Evolutionary conservation across 1,139 yeast genomes (phyloP).

Genomic region (Candida sp.): DNA sequence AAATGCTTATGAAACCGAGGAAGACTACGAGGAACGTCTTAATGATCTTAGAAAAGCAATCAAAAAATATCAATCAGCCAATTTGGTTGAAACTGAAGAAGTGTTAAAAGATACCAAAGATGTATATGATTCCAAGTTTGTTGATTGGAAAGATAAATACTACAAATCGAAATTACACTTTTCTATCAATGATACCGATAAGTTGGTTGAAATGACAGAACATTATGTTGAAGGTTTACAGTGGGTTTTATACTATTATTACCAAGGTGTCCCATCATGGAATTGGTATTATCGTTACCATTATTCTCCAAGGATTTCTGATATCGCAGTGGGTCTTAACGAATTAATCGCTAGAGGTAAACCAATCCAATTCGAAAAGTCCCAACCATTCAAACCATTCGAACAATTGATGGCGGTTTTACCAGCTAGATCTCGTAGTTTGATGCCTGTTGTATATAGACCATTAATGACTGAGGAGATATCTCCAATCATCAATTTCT

Average conservation of each 20-base stretch:
- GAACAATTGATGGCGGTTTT: slow-evolving; percentile 98
- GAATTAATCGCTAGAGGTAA: slow-evolving; percentile 36
- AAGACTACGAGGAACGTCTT: slow-evolving; percentile 53
- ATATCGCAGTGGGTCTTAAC: slow-evolving; percentile 67
- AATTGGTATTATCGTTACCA: slow-evolving; percentile 89
- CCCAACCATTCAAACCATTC: slow-evolving; percentile 85
- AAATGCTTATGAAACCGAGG: slow-evolving; percentile 59
- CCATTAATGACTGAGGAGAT: slow-evolving; percentile 83
- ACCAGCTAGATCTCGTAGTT: slow-evolving; percentile 83
- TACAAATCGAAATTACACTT: slow-evolving; percentile 77
- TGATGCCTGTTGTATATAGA: slow-evolving; percentile 78
- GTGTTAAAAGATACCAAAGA: slow-evolving; percentile 58
- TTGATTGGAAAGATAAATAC: slow-evolving; percentile 78
- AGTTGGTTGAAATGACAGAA: slow-evolving; percentile 61
- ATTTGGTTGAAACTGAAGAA: slow-evolving; percentile 60
- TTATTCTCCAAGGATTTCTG: slow-evolving; percentile 92
- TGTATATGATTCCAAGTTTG: slow-evolving; percentile 70
- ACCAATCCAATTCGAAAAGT: slow-evolving; percentile 60
- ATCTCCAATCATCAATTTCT: slow-evolving; percentile 88
- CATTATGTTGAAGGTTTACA: slow-evolving; percentile 92
- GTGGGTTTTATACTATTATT: slow-evolving; percentile 92
- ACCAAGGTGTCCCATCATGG: slow-evolving; percentile 91
- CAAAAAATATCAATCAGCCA: slow-evolving; percentile 71
- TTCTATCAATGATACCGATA: slow-evolving; percentile 52
- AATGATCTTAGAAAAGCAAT: slow-evolving; percentile 41